Evolutionary conservation across 768 basidiomycete species (phyloP), one percentile per base, ranked within the genome.

Genomic region (Termitomyces sp.): DNA sequence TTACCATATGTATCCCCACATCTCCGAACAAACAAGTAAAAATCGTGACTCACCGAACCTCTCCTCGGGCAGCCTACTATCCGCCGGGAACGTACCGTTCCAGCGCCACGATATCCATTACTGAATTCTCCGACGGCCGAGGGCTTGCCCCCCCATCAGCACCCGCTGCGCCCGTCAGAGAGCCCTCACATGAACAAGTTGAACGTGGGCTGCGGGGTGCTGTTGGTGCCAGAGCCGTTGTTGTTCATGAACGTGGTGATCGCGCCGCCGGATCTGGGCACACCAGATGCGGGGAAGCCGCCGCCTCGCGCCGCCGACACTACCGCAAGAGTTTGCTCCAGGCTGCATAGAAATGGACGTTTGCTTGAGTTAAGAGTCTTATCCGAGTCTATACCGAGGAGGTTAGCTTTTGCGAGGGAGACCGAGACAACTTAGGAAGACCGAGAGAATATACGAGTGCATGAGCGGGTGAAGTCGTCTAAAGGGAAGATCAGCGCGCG

Each of bases 1-100:
- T 87, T 95, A 93, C 90, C 93, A 36, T 16, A 49, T 22, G 37
- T 12, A 40, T 40, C 32, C 5, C 24, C 14, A 18, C n/a, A 52
- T 52, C 12, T 14, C 1, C 20, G 4, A 49, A 33, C 7, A 14
- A 34, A 22, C 9, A 20, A 34, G 7, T 8, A 18, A 53, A 53
- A 46, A 32, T 51, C 46, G 44, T 20, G n/a, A 73, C 79, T 10
- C 27, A 88, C 90, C 89, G 79, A 91, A 98, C 49, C 95, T 79
- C 76, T 96, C 96, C 70, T 98, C 96, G 1, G 94, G 87, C 16
- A 91, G 80, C 66, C 92, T 76, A 5, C 83, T 72, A 67, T 93
- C 91, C 1, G 84, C 74, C 8, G 91, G 3, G 80, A 70, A 9
- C 80, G 75, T 4, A 73, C 62, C 4, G 61, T 65, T 64, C 68